phyloP scores from a whole-genome alignment of 495 filamentous ascomycete species.

The Bathelium albidoporum region DNA sequence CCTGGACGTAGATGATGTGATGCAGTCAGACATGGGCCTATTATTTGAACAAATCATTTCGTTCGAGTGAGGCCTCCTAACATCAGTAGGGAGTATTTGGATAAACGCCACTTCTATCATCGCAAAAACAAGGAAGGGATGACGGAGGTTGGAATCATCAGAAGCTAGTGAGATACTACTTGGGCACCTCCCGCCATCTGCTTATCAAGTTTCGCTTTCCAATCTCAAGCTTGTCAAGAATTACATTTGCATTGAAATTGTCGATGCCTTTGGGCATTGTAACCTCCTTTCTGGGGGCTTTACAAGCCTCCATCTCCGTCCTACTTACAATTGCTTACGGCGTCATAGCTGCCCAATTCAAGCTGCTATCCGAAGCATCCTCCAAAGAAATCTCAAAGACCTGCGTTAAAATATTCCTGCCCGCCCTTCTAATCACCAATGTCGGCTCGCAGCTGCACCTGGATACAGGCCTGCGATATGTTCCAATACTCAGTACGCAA shows the following conservation, averaged over 20 bases:
- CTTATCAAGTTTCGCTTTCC: neutral
- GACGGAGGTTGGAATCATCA: neutral
- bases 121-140: neutral
- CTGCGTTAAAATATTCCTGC: conserved; percentile 61
- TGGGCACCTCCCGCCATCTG: neutral
- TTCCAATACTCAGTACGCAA: conserved; percentile 39
- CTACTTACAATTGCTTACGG: conserved; percentile 59
- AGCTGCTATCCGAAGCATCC: conserved; percentile 43
- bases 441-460: conserved; percentile 55
- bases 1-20: no score
- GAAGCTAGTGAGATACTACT: neutral
- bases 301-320: conserved; percentile 62
- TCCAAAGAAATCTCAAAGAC: conserved; percentile 55
- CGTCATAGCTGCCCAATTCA: conserved; percentile 46
- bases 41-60: no score
- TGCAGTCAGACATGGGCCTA: no score
- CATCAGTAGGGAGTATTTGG: no score
- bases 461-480: conserved; percentile 45
- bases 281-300: conserved; percentile 52
- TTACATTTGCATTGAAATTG: neutral
- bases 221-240: neutral
- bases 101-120: neutral
- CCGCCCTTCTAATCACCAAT: conserved; percentile 57
- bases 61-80: no score
- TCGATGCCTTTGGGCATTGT: conserved; percentile 16